Conservation (phyloP, 208 protist genomes). For the Trypanosomatidae sp. region DNA sequence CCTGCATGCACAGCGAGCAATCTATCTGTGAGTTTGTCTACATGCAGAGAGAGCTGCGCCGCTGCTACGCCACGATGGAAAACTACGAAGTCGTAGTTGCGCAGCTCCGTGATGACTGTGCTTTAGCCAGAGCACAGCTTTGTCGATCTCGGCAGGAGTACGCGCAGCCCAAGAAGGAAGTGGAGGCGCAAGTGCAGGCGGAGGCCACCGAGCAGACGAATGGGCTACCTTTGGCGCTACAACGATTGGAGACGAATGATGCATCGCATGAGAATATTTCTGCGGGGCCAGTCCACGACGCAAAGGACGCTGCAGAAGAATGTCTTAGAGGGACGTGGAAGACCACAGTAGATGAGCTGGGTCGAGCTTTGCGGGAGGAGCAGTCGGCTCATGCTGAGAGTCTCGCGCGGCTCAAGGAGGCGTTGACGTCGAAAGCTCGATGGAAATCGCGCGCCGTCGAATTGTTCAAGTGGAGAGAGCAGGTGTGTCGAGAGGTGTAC, state of each 20-base stretch:
- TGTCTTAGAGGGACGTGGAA: background rate
- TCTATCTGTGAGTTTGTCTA: conserved; percentile 70
- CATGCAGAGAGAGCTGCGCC: conserved; percentile 60
- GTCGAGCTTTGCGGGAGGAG: conserved; percentile 11
- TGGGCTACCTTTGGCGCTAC: background rate
- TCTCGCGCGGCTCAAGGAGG: conserved; percentile 7
- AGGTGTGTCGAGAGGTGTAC: background rate
- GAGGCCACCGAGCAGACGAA: conserved; percentile 12
- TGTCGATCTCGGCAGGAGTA: conserved; percentile 5
- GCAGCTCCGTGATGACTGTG: conserved; percentile 25
- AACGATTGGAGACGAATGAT: background rate
- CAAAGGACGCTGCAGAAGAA: background rate
- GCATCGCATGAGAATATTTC: background rate
- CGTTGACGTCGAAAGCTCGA: background rate
- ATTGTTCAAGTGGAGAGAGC: conserved; percentile 3
- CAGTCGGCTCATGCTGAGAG: conserved; percentile 11
- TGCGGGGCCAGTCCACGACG: background rate
- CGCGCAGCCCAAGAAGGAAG: conserved; percentile 3
- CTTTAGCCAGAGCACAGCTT: conserved; percentile 4
- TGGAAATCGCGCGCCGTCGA: conserved; percentile 10
- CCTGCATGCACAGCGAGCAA: conserved; percentile 69
- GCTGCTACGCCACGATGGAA: conserved; percentile 46
- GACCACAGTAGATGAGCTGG: conserved; percentile 12
- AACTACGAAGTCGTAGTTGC: conserved; percentile 23
- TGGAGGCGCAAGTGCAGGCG: conserved; percentile 15